phyloP scores from a whole-genome alignment of 108 stramenopile genomes.

The Cyclotella kingstonii region DNA sequence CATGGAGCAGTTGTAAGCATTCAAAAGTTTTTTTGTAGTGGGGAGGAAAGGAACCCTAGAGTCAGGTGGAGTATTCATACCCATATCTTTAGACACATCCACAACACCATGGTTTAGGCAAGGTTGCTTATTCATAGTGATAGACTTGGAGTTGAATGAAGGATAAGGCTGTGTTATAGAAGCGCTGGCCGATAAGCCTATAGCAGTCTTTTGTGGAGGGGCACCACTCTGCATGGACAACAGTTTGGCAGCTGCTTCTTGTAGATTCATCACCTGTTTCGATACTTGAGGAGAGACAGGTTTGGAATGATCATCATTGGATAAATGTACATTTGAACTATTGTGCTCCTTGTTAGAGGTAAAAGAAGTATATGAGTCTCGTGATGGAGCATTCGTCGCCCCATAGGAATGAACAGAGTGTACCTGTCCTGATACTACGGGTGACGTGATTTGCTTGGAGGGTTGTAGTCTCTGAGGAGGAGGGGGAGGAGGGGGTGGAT shows the following conservation, averaged over 20 bases:
- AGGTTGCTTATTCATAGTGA: too few relatives aligned
- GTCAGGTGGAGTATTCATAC: neutral
- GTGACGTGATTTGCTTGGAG: neutral
- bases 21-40: neutral
- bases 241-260: neutral
- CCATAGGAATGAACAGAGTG: neutral
- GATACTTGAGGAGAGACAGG: too few relatives aligned
- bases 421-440: neutral
- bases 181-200: neutral
- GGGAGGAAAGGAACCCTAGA: neutral
- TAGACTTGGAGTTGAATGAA: neutral
- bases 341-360: too few relatives aligned
- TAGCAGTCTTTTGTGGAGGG: neutral
- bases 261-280: constrained; percentile 1
- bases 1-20: neutral
- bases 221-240: neutral
- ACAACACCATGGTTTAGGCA: too few relatives aligned
- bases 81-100: too few relatives aligned
- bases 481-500: neutral
- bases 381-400: neutral
- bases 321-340: too few relatives aligned
- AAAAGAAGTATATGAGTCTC: too few relatives aligned
- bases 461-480: neutral
- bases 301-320: too few relatives aligned
- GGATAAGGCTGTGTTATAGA: neutral